A percentile compares a stretch with the other conserved stretches of the same genome.
Conservation (phyloP, 179 eudicot species). For the Beta corolliflora region DNA sequence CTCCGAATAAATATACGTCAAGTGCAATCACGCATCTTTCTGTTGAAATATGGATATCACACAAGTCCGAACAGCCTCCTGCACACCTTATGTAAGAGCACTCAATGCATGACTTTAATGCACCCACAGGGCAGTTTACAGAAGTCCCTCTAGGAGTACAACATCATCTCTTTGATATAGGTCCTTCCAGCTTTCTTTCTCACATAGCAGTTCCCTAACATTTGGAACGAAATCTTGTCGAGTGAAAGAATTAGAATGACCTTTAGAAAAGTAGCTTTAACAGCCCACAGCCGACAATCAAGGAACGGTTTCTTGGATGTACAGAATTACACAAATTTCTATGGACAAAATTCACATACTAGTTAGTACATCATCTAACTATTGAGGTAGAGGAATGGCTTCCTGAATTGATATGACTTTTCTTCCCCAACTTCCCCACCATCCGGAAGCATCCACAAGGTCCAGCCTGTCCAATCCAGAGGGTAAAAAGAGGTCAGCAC, state of each 20-base stretch:
- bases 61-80: not conserved
- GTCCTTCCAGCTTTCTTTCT: not conserved
- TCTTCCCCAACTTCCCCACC: slow-evolving; percentile 17
- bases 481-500: not conserved
- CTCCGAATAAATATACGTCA: not conserved
- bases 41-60: not conserved
- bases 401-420: not conserved
- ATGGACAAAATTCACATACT: not conserved
- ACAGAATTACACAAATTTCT: not conserved
- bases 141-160: not conserved
- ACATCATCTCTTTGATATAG: not conserved
- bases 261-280: not conserved
- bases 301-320: not conserved
- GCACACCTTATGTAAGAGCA: not conserved
- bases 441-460: slow-evolving; percentile 21
- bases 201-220: not conserved
- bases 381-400: slow-evolving; percentile 29
- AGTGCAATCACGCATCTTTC: not conserved
- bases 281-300: not conserved
- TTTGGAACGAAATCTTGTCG: not conserved
- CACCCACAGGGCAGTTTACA: too few species aligned
- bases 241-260: not conserved
- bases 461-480: slow-evolving; percentile 21
- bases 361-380: slow-evolving; percentile 23
- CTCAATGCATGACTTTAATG: not conserved